Evolutionary conservation across 2,329 filamentous ascomycete genomes (phyloP).

Genomic region (Macrophomina pseudophaseolina): DNA sequence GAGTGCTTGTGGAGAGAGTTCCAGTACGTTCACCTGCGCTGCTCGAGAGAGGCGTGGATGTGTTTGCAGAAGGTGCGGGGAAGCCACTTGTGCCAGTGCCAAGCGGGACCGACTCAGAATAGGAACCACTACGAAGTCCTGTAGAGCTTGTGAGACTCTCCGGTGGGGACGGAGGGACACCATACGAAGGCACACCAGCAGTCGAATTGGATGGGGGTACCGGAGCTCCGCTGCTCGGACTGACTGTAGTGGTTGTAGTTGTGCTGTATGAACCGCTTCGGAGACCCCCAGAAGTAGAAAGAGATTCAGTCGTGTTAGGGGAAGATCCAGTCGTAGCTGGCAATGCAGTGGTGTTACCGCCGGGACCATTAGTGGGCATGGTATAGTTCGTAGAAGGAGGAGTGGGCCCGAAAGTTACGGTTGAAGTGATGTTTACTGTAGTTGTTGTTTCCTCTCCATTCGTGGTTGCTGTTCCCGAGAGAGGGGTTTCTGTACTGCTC

Average conservation of each 20-base stretch:
- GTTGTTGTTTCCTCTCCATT: not conserved
- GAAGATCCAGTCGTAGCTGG: not conserved
- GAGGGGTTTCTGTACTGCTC: not conserved
- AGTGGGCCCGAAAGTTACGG: not conserved
- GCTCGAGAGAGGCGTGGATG: slow-evolving; percentile 3
- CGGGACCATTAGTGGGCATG: not conserved
- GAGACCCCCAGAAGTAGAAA: not conserved
- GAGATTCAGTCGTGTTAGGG: not conserved
- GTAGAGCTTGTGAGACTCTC: not conserved
- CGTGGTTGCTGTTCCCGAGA: not conserved
- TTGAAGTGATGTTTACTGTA: not conserved
- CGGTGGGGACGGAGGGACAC: not conserved
- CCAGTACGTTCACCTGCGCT: not conserved
- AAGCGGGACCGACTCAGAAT: not conserved
- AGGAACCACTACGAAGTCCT: not conserved
- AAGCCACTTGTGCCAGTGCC: slow-evolving; percentile 9
- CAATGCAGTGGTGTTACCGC: not conserved
- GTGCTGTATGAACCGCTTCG: not conserved
- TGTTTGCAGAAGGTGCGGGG: slow-evolving; percentile 5
- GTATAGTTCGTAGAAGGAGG: not conserved
- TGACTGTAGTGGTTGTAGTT: not conserved
- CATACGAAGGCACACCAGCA: not conserved
- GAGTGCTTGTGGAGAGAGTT: not conserved
- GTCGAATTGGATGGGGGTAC: slow-evolving; percentile 3
- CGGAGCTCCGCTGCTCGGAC: slow-evolving; percentile 1